These are phyloP conservation scores for Blastobotrys serpentis DNA, from an alignment of 1,139 yeast species.

Conservation along the genomic window DNA sequence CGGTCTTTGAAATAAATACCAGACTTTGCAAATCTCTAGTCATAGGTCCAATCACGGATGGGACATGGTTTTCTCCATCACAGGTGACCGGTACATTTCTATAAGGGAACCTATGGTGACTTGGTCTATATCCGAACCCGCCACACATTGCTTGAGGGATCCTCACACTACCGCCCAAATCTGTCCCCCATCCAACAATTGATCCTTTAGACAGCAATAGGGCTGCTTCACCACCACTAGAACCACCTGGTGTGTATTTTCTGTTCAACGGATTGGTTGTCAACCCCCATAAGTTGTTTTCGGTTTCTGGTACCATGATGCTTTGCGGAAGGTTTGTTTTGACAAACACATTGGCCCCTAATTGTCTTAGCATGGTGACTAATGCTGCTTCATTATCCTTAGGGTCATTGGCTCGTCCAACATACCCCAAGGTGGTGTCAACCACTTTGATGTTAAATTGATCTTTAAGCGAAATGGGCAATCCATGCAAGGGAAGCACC, in stretches of 20 bases:
- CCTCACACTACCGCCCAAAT: conserved; percentile 62
- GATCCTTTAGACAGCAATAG: conserved; percentile 50
- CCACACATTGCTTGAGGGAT: conserved; percentile 56
- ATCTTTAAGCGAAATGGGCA: conserved; percentile 55
- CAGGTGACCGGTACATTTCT: conserved; percentile 37
- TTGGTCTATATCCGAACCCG: conserved; percentile 52
- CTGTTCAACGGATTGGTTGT: conserved; percentile 45
- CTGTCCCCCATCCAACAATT: conserved; percentile 56
- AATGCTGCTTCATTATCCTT: conserved; percentile 48
- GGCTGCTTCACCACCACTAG: conserved; percentile 64
- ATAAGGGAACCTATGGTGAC: conserved; percentile 49
- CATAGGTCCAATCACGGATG: conserved; percentile 52
- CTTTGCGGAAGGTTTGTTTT: conserved; percentile 58
- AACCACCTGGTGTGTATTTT: conserved; percentile 52
- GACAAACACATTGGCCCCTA: conserved; percentile 53
- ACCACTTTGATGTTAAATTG: conserved; percentile 57
- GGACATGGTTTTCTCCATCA: conserved; percentile 47
- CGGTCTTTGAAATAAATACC: conserved; percentile 48
- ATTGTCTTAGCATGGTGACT: conserved; percentile 42
- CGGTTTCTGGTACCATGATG: conserved; percentile 52
- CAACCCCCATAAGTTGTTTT: conserved; percentile 46
- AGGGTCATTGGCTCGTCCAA: conserved; percentile 31
- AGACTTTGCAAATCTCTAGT: conserved; percentile 49
- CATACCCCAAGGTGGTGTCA: conserved; percentile 22
- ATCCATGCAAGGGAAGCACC: conserved; percentile 51